phyloP scores from a whole-genome alignment of 805 yeast genomes.

The Metschnikowia peoriensis region DNA sequence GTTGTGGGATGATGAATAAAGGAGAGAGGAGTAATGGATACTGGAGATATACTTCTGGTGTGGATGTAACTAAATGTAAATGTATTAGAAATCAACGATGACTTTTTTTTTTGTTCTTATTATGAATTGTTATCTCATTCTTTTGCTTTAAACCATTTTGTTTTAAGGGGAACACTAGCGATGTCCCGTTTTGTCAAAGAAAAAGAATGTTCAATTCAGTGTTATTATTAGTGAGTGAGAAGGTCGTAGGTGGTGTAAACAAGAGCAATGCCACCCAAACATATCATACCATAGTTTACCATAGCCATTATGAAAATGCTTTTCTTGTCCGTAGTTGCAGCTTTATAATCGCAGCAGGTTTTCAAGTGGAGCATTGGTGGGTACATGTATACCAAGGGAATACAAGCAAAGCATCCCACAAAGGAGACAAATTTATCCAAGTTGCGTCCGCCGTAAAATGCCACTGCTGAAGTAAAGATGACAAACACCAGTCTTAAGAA shows the following conservation, averaged over 20 bases:
- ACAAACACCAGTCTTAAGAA: conserved; percentile 55
- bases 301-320: conserved; percentile 36
- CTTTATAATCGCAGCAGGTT: conserved; percentile 39
- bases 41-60: background rate
- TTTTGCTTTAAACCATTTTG: too few species aligned
- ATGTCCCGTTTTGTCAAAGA: too few species aligned
- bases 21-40: background rate
- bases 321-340: conserved; percentile 24
- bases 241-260: conserved; percentile 55
- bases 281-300: conserved; percentile 48
- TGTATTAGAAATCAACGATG: background rate
- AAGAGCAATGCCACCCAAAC: conserved; percentile 62
- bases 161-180: too few species aligned
- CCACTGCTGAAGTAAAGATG: conserved; percentile 50
- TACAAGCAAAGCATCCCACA: conserved; percentile 82
- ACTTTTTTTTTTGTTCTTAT: background rate
- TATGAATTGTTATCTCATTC: background rate
- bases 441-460: conserved; percentile 66
- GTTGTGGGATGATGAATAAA: conserved; percentile 12
- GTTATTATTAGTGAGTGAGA: conserved; percentile 3
- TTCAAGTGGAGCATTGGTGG: conserved; percentile 75
- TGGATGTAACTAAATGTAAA: background rate
- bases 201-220: background rate
- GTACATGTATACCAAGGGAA: conserved; percentile 81
- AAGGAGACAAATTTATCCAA: conserved; percentile 74